phyloP scores from a whole-genome alignment of 495 filamentous ascomycete species.

The Neurospora sp. region DNA sequence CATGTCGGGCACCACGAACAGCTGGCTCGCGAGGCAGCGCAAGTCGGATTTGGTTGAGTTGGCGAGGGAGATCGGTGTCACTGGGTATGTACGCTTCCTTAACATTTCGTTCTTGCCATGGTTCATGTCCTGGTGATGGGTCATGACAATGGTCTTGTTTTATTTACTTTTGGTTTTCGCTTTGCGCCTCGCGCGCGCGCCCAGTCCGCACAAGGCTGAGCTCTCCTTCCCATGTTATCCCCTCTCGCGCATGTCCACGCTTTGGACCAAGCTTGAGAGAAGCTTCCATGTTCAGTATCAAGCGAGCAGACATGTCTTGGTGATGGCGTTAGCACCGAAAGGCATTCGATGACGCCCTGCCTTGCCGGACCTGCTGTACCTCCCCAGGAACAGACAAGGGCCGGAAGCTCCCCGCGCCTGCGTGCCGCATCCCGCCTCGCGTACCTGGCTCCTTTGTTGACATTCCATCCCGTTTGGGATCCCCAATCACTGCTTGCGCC shows the following conservation, averaged over 20 bases:
- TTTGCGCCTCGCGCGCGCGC: background rate
- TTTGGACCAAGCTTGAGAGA: background rate
- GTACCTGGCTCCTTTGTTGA: background rate
- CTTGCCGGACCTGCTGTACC: background rate
- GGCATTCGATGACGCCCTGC: background rate
- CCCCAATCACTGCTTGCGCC: background rate
- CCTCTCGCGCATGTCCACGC: background rate
- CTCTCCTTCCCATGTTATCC: background rate
- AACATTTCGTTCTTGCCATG: slow-evolving; percentile 1
- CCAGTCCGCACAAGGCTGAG: background rate
- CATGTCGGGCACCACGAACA: slow-evolving; percentile 36
- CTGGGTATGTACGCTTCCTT: slow-evolving; percentile 46
- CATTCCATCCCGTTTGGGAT: background rate
- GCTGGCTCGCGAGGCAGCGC: slow-evolving; percentile 75
- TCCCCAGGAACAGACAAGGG: background rate
- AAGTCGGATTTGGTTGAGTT: slow-evolving; percentile 74
- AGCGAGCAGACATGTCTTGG: background rate
- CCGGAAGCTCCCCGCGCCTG: background rate
- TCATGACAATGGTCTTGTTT: background rate
- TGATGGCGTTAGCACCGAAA: background rate
- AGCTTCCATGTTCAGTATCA: background rate
- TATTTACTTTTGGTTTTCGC: background rate
- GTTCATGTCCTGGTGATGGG: background rate
- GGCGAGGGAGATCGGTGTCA: slow-evolving; percentile 60
- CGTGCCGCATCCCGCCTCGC: background rate